Evolutionary conservation across 129 eudicot genomes (phyloP), one percentile per base, ranked within the genome.

Genomic region (Erigeron canadensis): DNA sequence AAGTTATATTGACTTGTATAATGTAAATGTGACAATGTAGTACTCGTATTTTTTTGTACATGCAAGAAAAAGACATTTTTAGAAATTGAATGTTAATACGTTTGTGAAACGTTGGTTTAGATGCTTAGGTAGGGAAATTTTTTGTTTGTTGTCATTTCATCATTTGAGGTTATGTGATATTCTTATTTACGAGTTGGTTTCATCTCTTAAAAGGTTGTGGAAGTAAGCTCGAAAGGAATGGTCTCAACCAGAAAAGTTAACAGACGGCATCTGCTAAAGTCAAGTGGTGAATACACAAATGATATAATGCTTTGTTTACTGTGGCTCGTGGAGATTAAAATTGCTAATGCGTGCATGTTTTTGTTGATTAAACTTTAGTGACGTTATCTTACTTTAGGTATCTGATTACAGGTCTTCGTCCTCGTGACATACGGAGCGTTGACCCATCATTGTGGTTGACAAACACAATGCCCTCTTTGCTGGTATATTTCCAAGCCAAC

Each of bases 371-470:
- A 60, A 37, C 69, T 67, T 6, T 16, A 41, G 21, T 67, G 69
- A 77, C 63, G 63, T 41, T 40, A 34, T 18, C 11, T 70, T 50
- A 44, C 54, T 69, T 74, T 17, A 73, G 58, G 77, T 65, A 51
- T 45, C 47, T 53, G 43, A 42, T 71, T 37, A 38, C 88, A 95
- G 99, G 99, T 75, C 94, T 90, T 41, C 96, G 99, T 42, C 99
- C 99, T 77, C 88, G 99, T 39, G 99, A 95, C 82, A 81, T 95
- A 58, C 81, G 97, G 63, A 90, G 99, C 73, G 99, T 95, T 77
- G 97, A 95, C 78, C 99, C 99, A 47, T 90, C 99, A 28, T 77
- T 95, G 81, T 90, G 99, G 99, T 77, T 95, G 75, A 95, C 94
- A 75, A 95, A 95, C 74, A 73, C 97, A 38, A 90, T 90, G 99